Conservation (phyloP, 495 filamentous ascomycete species). For the Neurospora sp. region DNA sequence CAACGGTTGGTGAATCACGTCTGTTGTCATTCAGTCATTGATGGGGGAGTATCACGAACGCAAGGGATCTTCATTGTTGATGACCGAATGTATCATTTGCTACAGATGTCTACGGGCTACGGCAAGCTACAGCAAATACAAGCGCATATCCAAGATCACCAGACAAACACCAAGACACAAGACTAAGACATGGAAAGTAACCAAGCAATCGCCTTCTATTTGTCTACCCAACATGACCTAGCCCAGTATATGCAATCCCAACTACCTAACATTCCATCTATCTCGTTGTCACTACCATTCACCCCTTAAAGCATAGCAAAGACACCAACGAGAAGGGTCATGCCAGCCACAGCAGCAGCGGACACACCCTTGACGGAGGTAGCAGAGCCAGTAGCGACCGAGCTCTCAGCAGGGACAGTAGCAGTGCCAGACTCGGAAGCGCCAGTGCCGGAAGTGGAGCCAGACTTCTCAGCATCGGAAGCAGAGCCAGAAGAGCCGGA, state of each 20-base stretch:
- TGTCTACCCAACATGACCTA: neutral
- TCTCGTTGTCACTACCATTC: neutral
- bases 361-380: conserved; percentile 10
- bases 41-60: neutral
- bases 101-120: neutral
- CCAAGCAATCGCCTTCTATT: neutral
- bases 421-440: conserved; percentile 3
- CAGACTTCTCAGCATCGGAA: no score
- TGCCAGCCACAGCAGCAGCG: conserved; percentile 5
- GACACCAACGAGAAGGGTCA: conserved; percentile 14
- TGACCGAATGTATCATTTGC: neutral
- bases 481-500: conserved; percentile 2
- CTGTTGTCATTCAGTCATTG: neutral
- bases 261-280: neutral
- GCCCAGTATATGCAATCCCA: neutral
- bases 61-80: neutral
- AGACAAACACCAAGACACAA: neutral
- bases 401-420: neutral
- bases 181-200: neutral
- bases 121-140: neutral
- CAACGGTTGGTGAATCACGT: neutral
- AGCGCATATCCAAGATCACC: neutral
- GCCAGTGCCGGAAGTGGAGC: conserved; percentile 2
- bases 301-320: conserved; percentile 16
- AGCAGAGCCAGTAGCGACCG: neutral